Evolutionary conservation across 2,329 filamentous ascomycete genomes (phyloP).

Genomic region (Eutypella sp.): DNA sequence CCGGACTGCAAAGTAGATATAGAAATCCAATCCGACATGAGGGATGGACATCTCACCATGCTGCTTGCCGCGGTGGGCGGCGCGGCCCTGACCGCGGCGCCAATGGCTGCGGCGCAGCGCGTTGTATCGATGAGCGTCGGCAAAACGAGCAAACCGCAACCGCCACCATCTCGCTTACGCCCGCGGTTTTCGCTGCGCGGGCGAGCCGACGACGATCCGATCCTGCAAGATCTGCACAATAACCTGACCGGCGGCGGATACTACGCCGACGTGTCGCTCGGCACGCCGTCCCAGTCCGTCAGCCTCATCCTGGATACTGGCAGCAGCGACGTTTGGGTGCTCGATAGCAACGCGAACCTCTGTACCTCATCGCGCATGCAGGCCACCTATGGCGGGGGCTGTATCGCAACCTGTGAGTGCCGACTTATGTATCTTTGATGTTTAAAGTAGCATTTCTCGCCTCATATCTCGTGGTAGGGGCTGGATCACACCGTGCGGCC

Average conservation of each 20-base stretch:
- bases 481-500: not conserved
- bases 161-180: too few species aligned
- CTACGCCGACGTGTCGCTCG: constrained; percentile 52
- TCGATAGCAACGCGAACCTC: constrained; percentile 32
- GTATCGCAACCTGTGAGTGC: constrained; percentile 37
- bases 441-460: not conserved
- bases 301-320: constrained; percentile 57
- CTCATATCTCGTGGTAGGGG: not conserved
- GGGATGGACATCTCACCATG: not conserved
- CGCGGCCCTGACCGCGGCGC: not conserved
- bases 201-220: not conserved
- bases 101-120: constrained; percentile 11
- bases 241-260: constrained; percentile 52
- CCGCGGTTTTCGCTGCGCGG: too few species aligned
- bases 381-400: constrained; percentile 27
- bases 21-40: not conserved
- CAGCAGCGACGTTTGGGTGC: constrained; percentile 58
- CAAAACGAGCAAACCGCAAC: too few species aligned
- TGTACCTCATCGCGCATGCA: constrained; percentile 34
- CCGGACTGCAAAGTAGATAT: too few species aligned
- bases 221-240: constrained; percentile 40
- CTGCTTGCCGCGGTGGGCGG: not conserved
- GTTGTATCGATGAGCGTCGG: constrained; percentile 23
- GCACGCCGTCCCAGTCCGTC: constrained; percentile 52
- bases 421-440: not conserved